Evolutionary conservation across 768 basidiomycete genomes (phyloP).

Genomic region (Pleurotus ostreatus): DNA sequence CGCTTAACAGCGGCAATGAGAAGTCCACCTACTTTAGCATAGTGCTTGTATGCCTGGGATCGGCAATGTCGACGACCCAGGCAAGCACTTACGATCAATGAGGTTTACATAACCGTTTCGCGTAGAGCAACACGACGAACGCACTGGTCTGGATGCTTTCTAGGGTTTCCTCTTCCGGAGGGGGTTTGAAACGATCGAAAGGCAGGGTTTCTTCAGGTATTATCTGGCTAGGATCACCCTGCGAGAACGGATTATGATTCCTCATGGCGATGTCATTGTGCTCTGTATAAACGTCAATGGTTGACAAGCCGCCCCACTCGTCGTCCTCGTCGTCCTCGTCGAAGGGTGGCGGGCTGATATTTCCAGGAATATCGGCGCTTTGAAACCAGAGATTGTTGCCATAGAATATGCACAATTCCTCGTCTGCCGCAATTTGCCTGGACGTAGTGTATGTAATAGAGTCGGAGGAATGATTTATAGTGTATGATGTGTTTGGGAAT

Average conservation of each 20-base stretch:
- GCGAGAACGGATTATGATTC: constrained; percentile 22
- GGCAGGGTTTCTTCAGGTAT: constrained; percentile 60
- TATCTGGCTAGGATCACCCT: constrained; percentile 41
- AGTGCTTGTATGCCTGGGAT: constrained; percentile 51
- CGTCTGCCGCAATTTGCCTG: constrained; percentile 47
- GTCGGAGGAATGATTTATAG: constrained; percentile 45
- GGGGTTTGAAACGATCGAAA: constrained; percentile 56
- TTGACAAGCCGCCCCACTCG: constrained; percentile 42
- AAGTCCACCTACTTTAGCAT: constrained; percentile 53
- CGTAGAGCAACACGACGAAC: constrained; percentile 6
- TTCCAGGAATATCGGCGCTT: not conserved
- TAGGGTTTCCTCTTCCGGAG: constrained; percentile 67
- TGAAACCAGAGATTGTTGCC: constrained; percentile 63
- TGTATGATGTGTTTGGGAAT: constrained; percentile 66
- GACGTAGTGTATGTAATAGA: constrained; percentile 61
- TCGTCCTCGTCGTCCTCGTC: constrained; percentile 24
- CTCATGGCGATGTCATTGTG: constrained; percentile 10
- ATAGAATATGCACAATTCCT: constrained; percentile 81
- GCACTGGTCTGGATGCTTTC: constrained; percentile 57
- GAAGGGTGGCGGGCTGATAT: not conserved
- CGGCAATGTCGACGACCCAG: constrained; percentile 75
- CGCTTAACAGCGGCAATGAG: not conserved
- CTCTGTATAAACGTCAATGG: constrained; percentile 18
- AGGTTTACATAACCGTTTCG: no score
- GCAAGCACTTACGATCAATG: constrained; percentile 45